Percentiles rank a stretch among this genome's conserved stretches.
Conservation (phyloP, 306 rosid species). For the Adenanthera pavonina region DNA sequence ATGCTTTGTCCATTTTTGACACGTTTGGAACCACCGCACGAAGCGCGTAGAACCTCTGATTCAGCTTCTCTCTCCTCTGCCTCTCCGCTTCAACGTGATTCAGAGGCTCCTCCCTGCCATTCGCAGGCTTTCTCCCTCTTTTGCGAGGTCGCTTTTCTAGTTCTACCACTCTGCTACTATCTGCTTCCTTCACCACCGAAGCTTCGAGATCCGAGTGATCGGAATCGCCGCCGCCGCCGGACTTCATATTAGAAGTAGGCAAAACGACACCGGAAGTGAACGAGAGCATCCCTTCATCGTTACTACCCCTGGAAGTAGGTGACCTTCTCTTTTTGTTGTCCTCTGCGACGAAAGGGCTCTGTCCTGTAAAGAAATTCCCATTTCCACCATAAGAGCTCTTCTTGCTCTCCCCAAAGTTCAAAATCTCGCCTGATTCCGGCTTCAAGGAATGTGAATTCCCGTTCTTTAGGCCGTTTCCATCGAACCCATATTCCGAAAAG, state of each 20-base stretch:
- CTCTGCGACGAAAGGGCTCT: conserved; percentile 54
- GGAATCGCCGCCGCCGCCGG: conserved; percentile 56
- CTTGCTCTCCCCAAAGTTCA: conserved; percentile 80
- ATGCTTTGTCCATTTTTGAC: conserved; percentile 98
- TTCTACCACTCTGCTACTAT: conserved; percentile 74
- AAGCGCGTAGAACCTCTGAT: conserved; percentile 91
- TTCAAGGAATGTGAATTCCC: conserved; percentile 58
- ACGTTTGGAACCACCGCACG: conserved; percentile 96
- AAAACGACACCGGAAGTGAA: conserved; percentile 81
- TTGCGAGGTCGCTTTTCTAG: conserved; percentile 89
- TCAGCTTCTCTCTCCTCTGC: conserved; percentile 90
- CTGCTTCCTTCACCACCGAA: conserved; percentile 77
- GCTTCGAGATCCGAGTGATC: conserved; percentile 96
- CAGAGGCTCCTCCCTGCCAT: conserved; percentile 93
- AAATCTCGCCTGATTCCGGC: conserved; percentile 89
- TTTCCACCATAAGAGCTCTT: conserved; percentile 46
- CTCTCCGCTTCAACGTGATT: conserved; percentile 96
- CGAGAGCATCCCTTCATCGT: conserved; percentile 91
- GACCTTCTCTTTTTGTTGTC: conserved; percentile 72
- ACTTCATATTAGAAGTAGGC: conserved; percentile 61
- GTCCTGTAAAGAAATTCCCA: conserved; percentile 57
- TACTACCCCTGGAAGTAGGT: conserved; percentile 73
- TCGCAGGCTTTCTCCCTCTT: conserved; percentile 92
- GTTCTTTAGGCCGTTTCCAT: conserved; percentile 49
- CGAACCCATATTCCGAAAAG: conserved; percentile 65